phyloP scores from a whole-genome alignment of 768 basidiomycete species.

The Hypholoma sublateritium region DNA sequence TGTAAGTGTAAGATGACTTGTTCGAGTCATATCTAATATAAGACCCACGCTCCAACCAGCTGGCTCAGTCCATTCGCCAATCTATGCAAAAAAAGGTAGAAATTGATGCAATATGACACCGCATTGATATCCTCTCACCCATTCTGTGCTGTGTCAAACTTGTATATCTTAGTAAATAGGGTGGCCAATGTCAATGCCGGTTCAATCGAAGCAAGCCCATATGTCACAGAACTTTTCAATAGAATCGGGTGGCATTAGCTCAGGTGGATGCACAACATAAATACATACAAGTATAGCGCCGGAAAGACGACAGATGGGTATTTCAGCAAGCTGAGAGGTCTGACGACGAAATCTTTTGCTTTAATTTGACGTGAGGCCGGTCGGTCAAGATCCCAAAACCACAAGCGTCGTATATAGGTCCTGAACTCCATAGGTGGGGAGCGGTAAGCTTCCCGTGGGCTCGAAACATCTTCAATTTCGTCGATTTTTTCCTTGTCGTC shows the following conservation, averaged over 20 bases:
- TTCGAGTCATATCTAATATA: not conserved
- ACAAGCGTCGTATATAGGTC: slow-evolving; percentile 27
- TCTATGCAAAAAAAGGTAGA: slow-evolving; percentile 12
- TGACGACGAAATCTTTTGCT: slow-evolving; percentile 28
- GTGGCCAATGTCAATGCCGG: slow-evolving; percentile 38
- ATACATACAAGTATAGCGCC: slow-evolving; percentile 33
- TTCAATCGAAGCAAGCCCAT: slow-evolving; percentile 40
- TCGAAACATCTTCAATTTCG: slow-evolving; percentile 5
- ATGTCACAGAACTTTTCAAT: slow-evolving; percentile 29
- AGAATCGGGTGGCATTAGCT: not conserved
- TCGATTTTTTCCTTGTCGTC: slow-evolving; percentile 14
- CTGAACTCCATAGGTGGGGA: slow-evolving; percentile 25
- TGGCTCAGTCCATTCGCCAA: slow-evolving; percentile 37
- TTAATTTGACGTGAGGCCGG: slow-evolving; percentile 27
- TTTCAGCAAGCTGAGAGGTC: slow-evolving; percentile 37
- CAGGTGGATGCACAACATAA: not conserved
- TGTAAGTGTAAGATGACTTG: not conserved
- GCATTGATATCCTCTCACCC: slow-evolving; percentile 23
- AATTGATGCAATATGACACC: not conserved
- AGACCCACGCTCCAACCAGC: slow-evolving; percentile 32
- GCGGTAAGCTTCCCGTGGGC: slow-evolving; percentile 19
- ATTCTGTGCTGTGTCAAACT: slow-evolving; percentile 37
- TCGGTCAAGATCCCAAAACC: slow-evolving; percentile 30
- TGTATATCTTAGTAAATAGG: slow-evolving; percentile 35
- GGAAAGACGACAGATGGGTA: slow-evolving; percentile 39